Percentiles rank a stretch among this genome's conserved stretches.
Evolutionary conservation across 2,329 filamentous ascomycete species (phyloP).

Genomic region (Sporothrix inflata): DNA sequence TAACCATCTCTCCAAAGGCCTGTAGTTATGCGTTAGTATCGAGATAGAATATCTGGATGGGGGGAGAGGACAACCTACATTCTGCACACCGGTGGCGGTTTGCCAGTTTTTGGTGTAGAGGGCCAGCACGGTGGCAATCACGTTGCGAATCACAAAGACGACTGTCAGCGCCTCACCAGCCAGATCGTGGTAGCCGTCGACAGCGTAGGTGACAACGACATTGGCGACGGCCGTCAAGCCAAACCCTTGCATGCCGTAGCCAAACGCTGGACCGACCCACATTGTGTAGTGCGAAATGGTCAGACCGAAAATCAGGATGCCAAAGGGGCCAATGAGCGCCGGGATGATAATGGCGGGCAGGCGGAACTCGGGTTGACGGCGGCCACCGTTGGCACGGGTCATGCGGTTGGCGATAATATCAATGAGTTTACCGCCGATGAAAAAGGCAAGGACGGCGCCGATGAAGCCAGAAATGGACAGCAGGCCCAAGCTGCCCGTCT

Average conservation of each 20-base stretch:
- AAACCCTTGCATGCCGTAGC: neutral
- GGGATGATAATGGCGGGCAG: conserved; percentile 13
- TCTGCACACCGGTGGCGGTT: neutral
- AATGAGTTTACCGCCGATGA: neutral
- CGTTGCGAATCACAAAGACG: neutral
- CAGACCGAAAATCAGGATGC: neutral
- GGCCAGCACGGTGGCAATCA: neutral
- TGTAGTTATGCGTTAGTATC: no score
- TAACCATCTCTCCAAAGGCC: neutral
- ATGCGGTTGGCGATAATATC: conserved; percentile 16
- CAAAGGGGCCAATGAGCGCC: neutral
- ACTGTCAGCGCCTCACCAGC: neutral
- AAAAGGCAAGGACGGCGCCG: neutral
- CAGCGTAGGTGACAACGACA: neutral
- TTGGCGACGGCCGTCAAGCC: neutral
- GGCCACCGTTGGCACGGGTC: conserved; percentile 13
- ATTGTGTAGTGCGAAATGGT: neutral
- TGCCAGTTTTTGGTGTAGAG: neutral
- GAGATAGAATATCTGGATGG: no score
- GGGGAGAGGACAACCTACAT: neutral
- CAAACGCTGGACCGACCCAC: neutral
- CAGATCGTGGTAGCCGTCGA: neutral
- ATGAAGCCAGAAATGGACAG: neutral
- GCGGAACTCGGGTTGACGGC: conserved; percentile 14
- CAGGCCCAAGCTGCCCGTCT: neutral